These are phyloP conservation scores for Coemansia sp. DNA, from an alignment of 192 early-diverging fungal genomes.

Conservation along the genomic window DNA sequence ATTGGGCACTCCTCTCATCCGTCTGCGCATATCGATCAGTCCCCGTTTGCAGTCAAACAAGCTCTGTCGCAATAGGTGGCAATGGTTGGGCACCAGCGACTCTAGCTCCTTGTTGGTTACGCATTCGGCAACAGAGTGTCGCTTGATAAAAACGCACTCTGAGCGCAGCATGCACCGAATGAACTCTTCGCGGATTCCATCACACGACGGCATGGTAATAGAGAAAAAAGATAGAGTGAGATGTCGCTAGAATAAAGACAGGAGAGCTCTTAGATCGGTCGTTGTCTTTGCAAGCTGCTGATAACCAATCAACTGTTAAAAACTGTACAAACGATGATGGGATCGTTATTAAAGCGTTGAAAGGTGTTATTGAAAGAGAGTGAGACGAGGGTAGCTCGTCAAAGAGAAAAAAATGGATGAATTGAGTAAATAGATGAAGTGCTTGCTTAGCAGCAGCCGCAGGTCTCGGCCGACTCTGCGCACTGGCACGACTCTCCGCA, in stretches of 20 bases:
- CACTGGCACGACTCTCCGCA: not conserved
- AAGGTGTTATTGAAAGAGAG: not conserved
- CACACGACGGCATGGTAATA: constrained; percentile 44
- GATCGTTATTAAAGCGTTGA: not conserved
- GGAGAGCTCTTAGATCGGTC: not conserved
- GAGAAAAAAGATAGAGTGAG: not conserved
- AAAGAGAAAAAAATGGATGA: not conserved
- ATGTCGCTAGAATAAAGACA: not conserved
- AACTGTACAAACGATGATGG: not conserved
- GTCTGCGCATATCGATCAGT: constrained; percentile 50
- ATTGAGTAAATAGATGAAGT: not conserved
- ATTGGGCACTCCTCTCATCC: constrained; percentile 48
- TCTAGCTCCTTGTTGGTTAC: constrained; percentile 43
- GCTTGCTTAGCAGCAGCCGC: constrained; percentile 6
- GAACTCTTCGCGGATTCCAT: constrained; percentile 50
- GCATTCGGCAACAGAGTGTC: constrained; percentile 45
- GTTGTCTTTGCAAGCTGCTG: not conserved
- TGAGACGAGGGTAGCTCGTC: not conserved
- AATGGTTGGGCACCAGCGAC: constrained; percentile 29
- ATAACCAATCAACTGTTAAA: not conserved
- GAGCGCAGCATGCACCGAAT: constrained; percentile 48
- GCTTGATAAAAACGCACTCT: constrained; percentile 48
- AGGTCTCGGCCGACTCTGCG: constrained; percentile 5
- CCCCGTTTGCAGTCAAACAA: constrained; percentile 54
- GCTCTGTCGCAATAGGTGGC: constrained; percentile 40